Evolutionary conservation across 371 early-diverging fungal genomes (phyloP), one percentile per base, ranked within the genome.

Genomic region (Mortierella sp.): DNA sequence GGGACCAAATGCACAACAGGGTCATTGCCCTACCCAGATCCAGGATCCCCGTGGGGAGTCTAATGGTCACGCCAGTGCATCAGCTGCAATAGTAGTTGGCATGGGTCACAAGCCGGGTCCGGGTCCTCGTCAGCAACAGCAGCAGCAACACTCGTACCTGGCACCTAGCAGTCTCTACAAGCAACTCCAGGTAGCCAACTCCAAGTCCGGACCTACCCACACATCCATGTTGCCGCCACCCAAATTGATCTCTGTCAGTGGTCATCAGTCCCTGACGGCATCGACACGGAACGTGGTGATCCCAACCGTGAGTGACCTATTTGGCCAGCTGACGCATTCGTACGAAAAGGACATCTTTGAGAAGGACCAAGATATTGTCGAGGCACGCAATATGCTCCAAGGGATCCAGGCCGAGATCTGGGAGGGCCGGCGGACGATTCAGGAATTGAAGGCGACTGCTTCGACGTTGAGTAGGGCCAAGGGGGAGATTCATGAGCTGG

Each of bases 291-390:
- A 80, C 43, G 59, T 50, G 10, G 77, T 86, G 72, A 81, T 86
- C 54, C 86, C 86, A 54, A 81, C 86, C 1, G 82, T 86, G 53
- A 86, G 77, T 34, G 79, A 81, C 31, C 69, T 86, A 13, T 86
- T 86, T 74, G 75, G 75, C 5, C 81, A 76, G 37, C 50, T 86
- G 77, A 86, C 86, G 5, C 81, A 86, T 40, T 86, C 86, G n/a
- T 86, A 86, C 34, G 86, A 86, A 44, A 91, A 88, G 43, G 90
- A 91, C 72, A 87, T 91, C 3, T 93, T 91, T 83, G 93, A 93
- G 59, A 89, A 92, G 74, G 92, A 93, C 72, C 90, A 91, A 69
- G 93, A 93, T 84, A 71, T 93, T 34, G 40, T 88, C 55, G 88
- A 86, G n/a, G 89, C 87, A 0, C 81, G 84, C 28, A 79, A 59